Evolutionary conservation across 441 rosid genomes (phyloP), one percentile per base, ranked within the genome.

Genomic region (Erodium texanum): DNA sequence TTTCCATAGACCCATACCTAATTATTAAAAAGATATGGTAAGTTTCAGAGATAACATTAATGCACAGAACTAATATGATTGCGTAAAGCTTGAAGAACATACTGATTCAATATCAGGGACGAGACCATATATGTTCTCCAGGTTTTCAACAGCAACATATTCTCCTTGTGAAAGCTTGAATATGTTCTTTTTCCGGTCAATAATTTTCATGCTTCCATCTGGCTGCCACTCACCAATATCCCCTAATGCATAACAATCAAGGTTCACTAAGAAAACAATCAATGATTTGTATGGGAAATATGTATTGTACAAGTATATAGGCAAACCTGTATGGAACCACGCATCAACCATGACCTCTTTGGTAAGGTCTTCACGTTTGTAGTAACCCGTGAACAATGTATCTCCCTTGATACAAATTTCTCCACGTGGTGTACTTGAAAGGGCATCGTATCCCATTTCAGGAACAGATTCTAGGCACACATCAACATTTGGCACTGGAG

Each of bases 121-220:
- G 45, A 79, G 82, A 61, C 82, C 87, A 58, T 79, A 95, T 50
- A 90, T 76, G 65, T 92, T 95, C 84, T 95, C 99, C 77, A 92
- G 69, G 80, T 83, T 90, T 74, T 92, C 98, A 41, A 90, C 98
- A 2, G 98, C 99, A 70, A 95, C 93, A 61, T 94, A 94, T 78
- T 94, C 99, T 76, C 99, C 98, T 82, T 94, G 99, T 10, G 99
- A 87, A 67, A 94, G 99, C 78, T 94, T 94, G 75, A 92, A 94
- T 56, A 94, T 94, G 71, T 94, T 94, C 77, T 94, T 94, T 83
- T 89, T 89, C 18, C 99, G 79, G 68, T 94, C 99, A 66, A 92
- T 84, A 22, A 88, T 86, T 82, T 89, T 94, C 94, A 94, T 75
- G 85, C 97, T 92, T 75, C 97, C 99, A 73, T 94, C 82, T 3